These are phyloP conservation scores for Neofusicoccum sp. DNA, from an alignment of 2,329 filamentous ascomycete species.

Conservation along the genomic window DNA sequence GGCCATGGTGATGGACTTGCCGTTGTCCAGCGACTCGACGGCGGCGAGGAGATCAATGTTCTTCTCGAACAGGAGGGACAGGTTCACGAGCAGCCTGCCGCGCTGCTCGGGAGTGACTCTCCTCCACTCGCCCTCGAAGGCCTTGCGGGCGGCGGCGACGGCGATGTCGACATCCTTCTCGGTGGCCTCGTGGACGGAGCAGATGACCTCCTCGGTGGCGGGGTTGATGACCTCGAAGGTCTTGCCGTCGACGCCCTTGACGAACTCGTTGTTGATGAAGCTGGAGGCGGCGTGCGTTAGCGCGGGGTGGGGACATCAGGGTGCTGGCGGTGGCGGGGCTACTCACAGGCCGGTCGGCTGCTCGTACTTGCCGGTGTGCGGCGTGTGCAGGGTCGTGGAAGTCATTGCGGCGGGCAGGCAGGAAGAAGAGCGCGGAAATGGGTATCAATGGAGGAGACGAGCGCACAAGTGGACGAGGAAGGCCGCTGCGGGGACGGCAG, in stretches of 20 bases:
- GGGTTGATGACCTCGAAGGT: conserved; percentile 93
- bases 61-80: conserved; percentile 78
- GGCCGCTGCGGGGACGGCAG: conserved; percentile 7
- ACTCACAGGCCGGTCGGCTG: conserved; percentile 56
- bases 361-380: conserved; percentile 58
- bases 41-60: conserved; percentile 73
- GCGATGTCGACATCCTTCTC: conserved; percentile 83
- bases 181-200: conserved; percentile 76
- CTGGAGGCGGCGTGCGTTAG: conserved; percentile 42
- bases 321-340: neutral
- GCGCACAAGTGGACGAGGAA: neutral
- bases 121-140: conserved; percentile 73
- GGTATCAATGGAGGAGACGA: conserved; percentile 26
- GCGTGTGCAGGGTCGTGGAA: conserved; percentile 65
- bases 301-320: neutral
- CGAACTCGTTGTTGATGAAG: conserved; percentile 92
- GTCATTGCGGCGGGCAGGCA: conserved; percentile 41
- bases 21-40: conserved; percentile 85
- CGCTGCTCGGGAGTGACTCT: conserved; percentile 68
- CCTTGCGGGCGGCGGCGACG: conserved; percentile 80
- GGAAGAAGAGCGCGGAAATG: conserved; percentile 17
- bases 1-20: conserved; percentile 75
- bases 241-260: conserved; percentile 79
- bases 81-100: conserved; percentile 67
- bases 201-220: conserved; percentile 78